A percentile compares a stretch with the other conserved stretches of the same genome.
Conservation (phyloP, 2,329 filamentous ascomycete species). For the Fusarium tupiense region DNA sequence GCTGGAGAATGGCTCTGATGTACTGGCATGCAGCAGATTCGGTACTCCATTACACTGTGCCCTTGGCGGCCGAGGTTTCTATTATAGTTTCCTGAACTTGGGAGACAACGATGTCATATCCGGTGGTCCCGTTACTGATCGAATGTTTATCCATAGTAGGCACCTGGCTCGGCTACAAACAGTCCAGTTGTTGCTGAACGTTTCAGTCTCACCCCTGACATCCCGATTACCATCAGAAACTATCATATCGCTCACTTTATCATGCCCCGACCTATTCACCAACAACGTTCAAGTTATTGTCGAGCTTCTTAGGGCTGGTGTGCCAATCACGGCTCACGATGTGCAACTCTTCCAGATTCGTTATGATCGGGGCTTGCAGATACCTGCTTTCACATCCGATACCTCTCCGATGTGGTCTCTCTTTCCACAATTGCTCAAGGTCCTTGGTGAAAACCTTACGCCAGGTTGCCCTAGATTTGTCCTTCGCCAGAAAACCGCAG, state of each 20-base stretch:
- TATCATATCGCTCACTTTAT: background rate
- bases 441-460: background rate
- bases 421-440: background rate
- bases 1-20: background rate
- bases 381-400: background rate
- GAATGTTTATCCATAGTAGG: background rate
- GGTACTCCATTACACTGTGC: background rate
- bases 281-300: background rate
- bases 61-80: background rate
- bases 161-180: background rate
- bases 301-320: background rate
- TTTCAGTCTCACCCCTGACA: accelerated
- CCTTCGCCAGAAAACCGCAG: background rate
- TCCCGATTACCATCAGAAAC: background rate
- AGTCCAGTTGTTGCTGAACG: background rate
- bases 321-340: background rate
- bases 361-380: background rate
- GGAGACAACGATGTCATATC: background rate
- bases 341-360: background rate
- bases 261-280: accelerated
- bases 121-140: background rate
- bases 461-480: background rate
- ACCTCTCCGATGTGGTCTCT: too few species aligned
- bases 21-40: background rate
- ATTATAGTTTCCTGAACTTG: background rate